Conservation (phyloP, 73 alveolate genomes). For the Uronychia binucleata region DNA sequence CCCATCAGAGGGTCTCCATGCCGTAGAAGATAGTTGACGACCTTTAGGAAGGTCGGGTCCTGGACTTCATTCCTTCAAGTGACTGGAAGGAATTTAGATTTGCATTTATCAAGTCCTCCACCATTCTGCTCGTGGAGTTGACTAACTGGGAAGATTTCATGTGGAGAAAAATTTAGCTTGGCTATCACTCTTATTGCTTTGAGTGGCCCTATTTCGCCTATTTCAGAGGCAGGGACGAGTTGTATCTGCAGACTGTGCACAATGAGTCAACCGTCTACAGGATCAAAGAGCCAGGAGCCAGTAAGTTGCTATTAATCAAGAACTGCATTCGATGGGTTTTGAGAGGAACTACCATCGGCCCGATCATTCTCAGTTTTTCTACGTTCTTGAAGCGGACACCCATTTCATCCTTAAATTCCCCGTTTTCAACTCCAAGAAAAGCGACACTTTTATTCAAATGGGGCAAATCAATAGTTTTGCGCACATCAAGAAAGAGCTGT, state of each 20-base stretch:
- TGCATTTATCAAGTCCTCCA: background rate
- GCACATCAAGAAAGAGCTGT: background rate
- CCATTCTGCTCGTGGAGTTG: background rate
- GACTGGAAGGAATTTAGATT: background rate
- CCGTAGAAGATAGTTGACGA: background rate
- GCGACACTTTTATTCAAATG: background rate
- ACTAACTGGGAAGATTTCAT: background rate
- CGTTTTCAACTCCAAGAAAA: background rate
- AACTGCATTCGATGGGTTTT: background rate
- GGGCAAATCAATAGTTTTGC: background rate
- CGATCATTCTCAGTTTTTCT: background rate
- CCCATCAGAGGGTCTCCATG: background rate
- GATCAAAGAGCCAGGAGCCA: background rate
- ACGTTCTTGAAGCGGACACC: background rate
- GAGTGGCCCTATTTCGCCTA: background rate
- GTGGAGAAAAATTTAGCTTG: background rate
- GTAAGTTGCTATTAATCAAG: background rate
- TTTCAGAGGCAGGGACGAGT: background rate
- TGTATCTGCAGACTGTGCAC: background rate
- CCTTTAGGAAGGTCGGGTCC: background rate
- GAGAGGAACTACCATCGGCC: slow-evolving; percentile 2
- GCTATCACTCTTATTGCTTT: background rate
- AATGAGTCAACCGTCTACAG: background rate
- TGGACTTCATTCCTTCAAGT: background rate
- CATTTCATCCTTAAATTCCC: background rate